Evolutionary conservation across 1,139 yeast species (phyloP), one percentile per base, ranked within the genome.

Genomic region (Scheffersomyces stambukii): DNA sequence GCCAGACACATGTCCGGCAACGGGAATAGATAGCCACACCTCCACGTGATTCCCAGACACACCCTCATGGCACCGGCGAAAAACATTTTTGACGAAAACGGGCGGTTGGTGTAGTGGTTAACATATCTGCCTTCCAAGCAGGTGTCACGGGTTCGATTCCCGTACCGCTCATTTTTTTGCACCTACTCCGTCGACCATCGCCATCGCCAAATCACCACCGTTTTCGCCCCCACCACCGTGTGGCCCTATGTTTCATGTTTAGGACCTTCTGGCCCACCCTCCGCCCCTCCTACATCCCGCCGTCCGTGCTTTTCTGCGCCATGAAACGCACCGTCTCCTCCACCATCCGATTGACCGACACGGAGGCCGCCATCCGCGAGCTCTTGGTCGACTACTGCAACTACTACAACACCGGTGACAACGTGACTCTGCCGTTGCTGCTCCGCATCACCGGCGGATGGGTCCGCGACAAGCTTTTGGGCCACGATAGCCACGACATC

Each of bases 391-490:
- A 61, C 21, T 73, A 64, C 43, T 61, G 70, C 40, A 34, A 50
- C 26, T 44, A 54, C 31, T 64, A 67, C 38, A 64, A 66, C 33
- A 28, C 28, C 6, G 24, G 21, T 13, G 27, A 21, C 16, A 11
- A 11, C 20, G 11, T 18, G n/a, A 29, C 33, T 5, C 27, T 38
- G 17, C 45, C 40, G 13, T 38, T 68, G 13, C 79, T 73, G 18
- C 65, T 89, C 13, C 58, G 99, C 39, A 83, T 91, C 43, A 89
- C 97, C 0, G 99, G 99, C 18, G 99, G 99, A 1, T 91, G 99
- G 99, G 99, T 91, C 5, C 71, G 99, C 45, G 99, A 91, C 54
- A 91, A 91, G 59, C 60, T 91, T 21, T 62, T 93, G 21, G 94
- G 94, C 0, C 67, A 70, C 28, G 77, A 75, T 18, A 80, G 93